Base-by-base conservation (phyloP, 768 basidiomycete species). In the Boletus rubescentipes region DNA sequence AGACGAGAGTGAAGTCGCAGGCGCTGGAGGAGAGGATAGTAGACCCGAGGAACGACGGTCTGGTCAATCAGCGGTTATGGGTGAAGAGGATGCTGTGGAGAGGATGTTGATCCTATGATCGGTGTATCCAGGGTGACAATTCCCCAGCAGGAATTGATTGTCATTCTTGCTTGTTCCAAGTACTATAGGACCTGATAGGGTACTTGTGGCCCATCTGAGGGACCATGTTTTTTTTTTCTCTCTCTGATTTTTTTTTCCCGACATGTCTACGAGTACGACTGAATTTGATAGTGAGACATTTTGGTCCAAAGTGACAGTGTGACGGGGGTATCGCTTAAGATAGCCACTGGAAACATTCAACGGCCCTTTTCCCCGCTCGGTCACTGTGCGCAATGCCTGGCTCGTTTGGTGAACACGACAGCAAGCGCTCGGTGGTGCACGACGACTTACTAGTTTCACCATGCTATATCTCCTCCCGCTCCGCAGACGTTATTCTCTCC, bases 401-500 rank as follows among this genome's bases (percentile, higher is more conserved):
- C 59, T 75, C 65, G 59, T 69, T 53, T 73, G 74, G 79, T 78
- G 67, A 74, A 75, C 64, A 44, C 61, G 57, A 37, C 51, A 45
- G 49, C 53, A 51, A 52, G 53, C 53, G 53, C 51, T 58, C 59
- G 34, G 36, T 60, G 34, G 21, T 20, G 12, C 32, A 46, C 54
- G 46, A 56, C 49, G 49, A 56, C 44, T 23, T 42, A 11, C 38
- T 53, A 37, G 35, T 23, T 80, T 82, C 83, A 49, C 89, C 91
- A 3, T 78, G 75, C 48, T 98, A 92, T 73, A 84, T 97, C 57
- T 92, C 89, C 26, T 72, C 84, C 14, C 83, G 85, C 59, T 93
- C 91, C 32, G 92, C 93, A 41, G 92, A 96, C 72, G 84, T 92
- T 57, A 88, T 97, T 65, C 85, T 98, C 49, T 93, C 91, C 55